Evolutionary conservation across 75 land plant genomes (phyloP).

Genomic region (Cunninghamia lanceolata): DNA sequence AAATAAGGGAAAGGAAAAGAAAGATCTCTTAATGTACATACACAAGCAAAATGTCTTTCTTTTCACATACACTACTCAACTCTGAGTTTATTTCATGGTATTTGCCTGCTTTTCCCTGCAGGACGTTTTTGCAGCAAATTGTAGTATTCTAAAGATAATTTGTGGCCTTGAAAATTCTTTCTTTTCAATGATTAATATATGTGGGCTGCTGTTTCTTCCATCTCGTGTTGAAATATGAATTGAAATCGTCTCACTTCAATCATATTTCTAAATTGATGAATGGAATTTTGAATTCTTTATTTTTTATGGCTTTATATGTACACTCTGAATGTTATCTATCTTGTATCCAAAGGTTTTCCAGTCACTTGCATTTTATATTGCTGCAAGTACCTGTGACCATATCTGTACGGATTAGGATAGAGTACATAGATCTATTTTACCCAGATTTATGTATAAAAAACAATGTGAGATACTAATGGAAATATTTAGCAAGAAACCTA

Average conservation of each 20-base stretch:
- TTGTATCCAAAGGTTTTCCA: not conserved
- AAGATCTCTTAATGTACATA: not conserved
- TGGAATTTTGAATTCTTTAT: not conserved
- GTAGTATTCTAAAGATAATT: not conserved
- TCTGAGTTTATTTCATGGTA: not conserved
- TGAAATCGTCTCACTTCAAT: not conserved
- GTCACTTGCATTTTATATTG: not conserved
- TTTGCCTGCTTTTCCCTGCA: not conserved
- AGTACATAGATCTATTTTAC: not conserved
- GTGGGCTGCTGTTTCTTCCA: not conserved
- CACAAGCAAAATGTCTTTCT: not conserved
- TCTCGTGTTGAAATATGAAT: not conserved
- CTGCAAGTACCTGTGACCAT: not conserved
- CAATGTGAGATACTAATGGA: constrained; percentile 1
- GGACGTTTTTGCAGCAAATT: not conserved
- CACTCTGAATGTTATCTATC: not conserved
- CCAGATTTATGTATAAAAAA: not conserved
- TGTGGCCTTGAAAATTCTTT: not conserved
- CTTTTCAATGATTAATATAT: not conserved
- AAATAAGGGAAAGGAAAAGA: not conserved
- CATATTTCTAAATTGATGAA: not conserved
- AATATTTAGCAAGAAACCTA: not conserved
- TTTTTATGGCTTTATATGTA: not conserved
- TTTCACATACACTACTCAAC: not conserved
- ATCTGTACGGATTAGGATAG: not conserved